Evolutionary conservation across 805 yeast species (phyloP).

Genomic region (Aciculoconidium aculeatum): DNA sequence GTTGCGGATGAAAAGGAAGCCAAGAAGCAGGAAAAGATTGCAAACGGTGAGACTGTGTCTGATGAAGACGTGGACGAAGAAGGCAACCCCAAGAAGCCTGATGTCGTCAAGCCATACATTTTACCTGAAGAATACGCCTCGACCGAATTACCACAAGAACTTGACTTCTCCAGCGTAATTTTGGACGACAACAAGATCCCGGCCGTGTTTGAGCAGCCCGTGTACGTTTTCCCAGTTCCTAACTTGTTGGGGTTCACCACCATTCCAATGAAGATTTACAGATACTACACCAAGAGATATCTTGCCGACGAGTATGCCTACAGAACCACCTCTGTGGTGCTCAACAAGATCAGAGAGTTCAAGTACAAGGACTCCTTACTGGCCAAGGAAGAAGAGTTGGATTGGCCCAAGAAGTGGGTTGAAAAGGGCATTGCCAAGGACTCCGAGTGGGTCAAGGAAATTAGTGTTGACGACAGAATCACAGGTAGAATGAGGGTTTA

Average conservation of each 20-base stretch:
- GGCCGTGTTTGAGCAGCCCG: slow-evolving; percentile 68
- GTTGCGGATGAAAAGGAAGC: slow-evolving; percentile 10
- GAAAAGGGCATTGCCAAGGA: slow-evolving; percentile 62
- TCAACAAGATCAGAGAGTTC: slow-evolving; percentile 52
- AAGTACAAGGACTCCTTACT: slow-evolving; percentile 35
- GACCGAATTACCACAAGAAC: slow-evolving; percentile 56
- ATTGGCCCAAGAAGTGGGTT: slow-evolving; percentile 88
- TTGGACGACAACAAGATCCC: slow-evolving; percentile 40
- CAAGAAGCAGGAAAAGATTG: slow-evolving; percentile 10
- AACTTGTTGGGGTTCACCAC: slow-evolving; percentile 73
- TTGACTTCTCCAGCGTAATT: slow-evolving; percentile 31
- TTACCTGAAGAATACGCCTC: slow-evolving; percentile 49
- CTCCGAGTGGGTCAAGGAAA: slow-evolving; percentile 85
- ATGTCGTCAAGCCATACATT: slow-evolving; percentile 63
- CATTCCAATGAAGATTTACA: slow-evolving; percentile 68
- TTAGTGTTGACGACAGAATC: slow-evolving; percentile 66
- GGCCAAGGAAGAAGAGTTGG: slow-evolving; percentile 61
- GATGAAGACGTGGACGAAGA: slow-evolving; percentile 20
- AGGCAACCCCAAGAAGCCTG: slow-evolving; percentile 27
- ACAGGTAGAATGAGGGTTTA: slow-evolving; percentile 45
- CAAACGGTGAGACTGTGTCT: slow-evolving; percentile 13
- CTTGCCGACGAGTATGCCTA: slow-evolving; percentile 61
- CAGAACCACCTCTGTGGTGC: slow-evolving; percentile 47
- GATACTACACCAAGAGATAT: slow-evolving; percentile 72
- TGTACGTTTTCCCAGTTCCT: slow-evolving; percentile 69